Base-by-base conservation (phyloP, 768 basidiomycete genomes). In the Suillus plorans region DNA sequence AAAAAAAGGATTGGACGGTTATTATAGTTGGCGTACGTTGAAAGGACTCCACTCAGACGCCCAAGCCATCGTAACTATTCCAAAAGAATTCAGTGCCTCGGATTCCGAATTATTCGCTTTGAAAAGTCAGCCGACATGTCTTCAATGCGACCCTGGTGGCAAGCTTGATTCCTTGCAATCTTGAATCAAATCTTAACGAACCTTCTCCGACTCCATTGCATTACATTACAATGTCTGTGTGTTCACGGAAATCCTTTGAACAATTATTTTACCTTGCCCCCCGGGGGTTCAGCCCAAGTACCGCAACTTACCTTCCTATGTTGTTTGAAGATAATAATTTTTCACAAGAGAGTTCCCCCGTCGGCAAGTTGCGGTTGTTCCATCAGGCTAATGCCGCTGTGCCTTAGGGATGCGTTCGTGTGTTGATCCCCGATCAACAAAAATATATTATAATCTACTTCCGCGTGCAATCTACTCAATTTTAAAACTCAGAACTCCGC, bases 351-450 rank as follows among this genome's bases (percentile, higher is more conserved):
- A 65, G 59, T 22, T 31, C 44, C 56, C 39, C 56, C 45, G 47
- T 63, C 74, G 75, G 75, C 74, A 76, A 42, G 62, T 70, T 69
- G 72, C 75, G 75, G 70, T 69, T 58, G 74, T 67, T 61, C 63
- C 63, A 66, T 66, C 64, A 66, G 57, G 64, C 62, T 65, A 69
- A 63, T 66, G 61, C 70, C 75, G 67, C 53, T 37, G 77, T 76
- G 68, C 75, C 75, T 76, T 61, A 66, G 63, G 67, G 65, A 68
- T 73, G 72, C 64, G 74, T 74, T 70, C 75, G 78, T 80, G 76
- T 76, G 76, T 80, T 87, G 86, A 87, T 87, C 86, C 84, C 84
- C 80, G 84, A 87, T 87, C 86, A 87, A 55, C 10, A 79, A 72
- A 75, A 72, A 74, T 60, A 72, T 70, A 72, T 72, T 74, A 71